These are phyloP conservation scores for Paramecium caudatum DNA, from an alignment of 73 alveolate species.

Conservation along the genomic window DNA sequence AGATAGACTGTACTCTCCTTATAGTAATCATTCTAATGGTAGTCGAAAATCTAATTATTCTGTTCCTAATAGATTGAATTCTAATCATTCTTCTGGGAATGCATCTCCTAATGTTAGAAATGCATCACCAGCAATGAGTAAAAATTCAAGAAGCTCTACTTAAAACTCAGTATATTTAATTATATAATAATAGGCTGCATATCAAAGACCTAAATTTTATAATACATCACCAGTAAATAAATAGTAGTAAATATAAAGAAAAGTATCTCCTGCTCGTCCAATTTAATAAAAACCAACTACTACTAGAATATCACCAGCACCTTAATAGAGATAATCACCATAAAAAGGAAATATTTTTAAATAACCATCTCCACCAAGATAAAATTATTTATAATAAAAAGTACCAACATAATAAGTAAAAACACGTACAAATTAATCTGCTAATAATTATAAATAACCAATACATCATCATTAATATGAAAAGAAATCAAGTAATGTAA, in stretches of 20 bases:
- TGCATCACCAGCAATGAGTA: constrained; percentile 61
- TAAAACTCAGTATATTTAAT: background rate
- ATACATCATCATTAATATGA: constrained; percentile 12
- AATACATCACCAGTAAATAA: background rate
- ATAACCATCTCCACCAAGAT: background rate
- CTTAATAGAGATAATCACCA: background rate
- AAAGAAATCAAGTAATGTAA: background rate
- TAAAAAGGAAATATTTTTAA: background rate
- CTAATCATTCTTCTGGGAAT: constrained; percentile 46
- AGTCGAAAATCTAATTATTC: constrained; percentile 58
- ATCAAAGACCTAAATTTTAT: constrained; percentile 15
- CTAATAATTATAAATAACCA: constrained; percentile 11
- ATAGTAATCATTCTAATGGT: constrained; percentile 31
- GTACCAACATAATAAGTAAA: background rate
- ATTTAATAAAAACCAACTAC: background rate
- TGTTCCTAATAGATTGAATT: constrained; percentile 48
- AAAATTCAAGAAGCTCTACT: constrained; percentile 30
- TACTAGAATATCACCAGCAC: background rate
- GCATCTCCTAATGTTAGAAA: constrained; percentile 51
- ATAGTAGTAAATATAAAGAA: too few relatives aligned
- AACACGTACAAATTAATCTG: background rate
- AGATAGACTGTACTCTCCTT: constrained; percentile 57
- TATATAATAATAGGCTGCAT: background rate
- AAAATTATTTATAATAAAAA: background rate
- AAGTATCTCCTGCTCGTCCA: too few relatives aligned